Percentiles rank a stretch among this genome's conserved stretches.
These are phyloP conservation scores for Umbelopsis sp. DNA, from an alignment of 192 early-diverging fungal genomes.

Conservation along the genomic window DNA sequence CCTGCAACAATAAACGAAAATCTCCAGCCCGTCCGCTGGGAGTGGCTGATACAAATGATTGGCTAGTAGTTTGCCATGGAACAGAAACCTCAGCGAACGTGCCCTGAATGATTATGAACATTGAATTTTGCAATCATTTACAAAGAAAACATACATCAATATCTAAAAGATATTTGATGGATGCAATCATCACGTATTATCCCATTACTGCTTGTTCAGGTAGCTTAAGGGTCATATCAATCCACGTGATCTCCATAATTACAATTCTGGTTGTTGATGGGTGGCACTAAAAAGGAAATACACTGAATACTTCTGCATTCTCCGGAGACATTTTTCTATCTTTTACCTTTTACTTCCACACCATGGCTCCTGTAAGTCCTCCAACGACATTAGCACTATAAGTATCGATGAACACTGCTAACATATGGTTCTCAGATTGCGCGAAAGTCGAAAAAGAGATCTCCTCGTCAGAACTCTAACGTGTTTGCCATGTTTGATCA, in stretches of 20 bases:
- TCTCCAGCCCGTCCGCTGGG: constrained; percentile 4
- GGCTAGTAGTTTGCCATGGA: neutral
- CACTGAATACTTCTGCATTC: neutral
- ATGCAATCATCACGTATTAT: too few relatives aligned
- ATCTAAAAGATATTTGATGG: too few relatives aligned
- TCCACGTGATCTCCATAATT: too few relatives aligned
- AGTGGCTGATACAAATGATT: neutral
- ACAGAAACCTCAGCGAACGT: too few relatives aligned
- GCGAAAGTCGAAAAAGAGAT: constrained; percentile 83
- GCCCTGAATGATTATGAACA: too few relatives aligned
- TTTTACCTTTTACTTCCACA: neutral
- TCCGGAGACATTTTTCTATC: neutral
- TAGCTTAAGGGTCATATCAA: too few relatives aligned
- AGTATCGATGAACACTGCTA: neutral
- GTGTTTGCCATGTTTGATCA: constrained; percentile 99
- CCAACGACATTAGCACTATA: neutral
- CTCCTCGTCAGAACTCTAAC: constrained; percentile 93
- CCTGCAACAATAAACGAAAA: neutral
- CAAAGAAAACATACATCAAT: too few relatives aligned
- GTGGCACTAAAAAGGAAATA: constrained; percentile 13
- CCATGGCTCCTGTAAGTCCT: neutral
- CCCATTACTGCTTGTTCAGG: too few relatives aligned
- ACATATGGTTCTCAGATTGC: neutral
- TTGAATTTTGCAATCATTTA: too few relatives aligned
- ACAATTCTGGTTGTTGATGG: constrained; percentile 5